phyloP scores from a whole-genome alignment of 176 grass and related monocot species.

The Luzula sylvatica region DNA sequence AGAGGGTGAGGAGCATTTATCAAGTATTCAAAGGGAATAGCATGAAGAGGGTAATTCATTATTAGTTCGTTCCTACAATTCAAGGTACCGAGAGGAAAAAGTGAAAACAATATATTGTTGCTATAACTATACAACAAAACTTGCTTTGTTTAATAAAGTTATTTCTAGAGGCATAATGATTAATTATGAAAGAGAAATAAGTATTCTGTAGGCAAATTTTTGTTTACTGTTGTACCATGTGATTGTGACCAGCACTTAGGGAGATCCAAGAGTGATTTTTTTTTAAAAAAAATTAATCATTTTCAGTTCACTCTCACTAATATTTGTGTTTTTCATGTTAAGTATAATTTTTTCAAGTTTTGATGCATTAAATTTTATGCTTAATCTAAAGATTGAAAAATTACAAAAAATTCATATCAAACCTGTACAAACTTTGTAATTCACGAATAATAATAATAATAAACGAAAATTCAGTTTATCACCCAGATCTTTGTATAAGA shows the following conservation, averaged over 20 bases:
- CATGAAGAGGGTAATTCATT: constrained; percentile 2
- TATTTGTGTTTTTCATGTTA: no score
- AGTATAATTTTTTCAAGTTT: no score
- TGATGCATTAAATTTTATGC: no score
- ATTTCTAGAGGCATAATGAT: constrained; percentile 29
- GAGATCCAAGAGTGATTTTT: background rate
- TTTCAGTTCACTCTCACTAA: no score
- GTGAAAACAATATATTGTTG: background rate
- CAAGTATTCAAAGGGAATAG: background rate
- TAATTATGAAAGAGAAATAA: constrained; percentile 17
- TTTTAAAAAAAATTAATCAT: constrained; percentile 4
- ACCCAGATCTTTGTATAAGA: no score
- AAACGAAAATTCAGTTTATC: no score
- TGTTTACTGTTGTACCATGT: constrained; percentile 33
- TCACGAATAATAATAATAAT: no score
- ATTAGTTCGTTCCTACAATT: background rate
- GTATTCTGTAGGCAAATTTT: constrained; percentile 4
- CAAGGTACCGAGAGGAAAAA: constrained; percentile 1
- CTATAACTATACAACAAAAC: no score
- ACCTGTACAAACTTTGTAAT: no score
- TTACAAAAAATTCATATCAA: no score
- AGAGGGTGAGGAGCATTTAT: background rate
- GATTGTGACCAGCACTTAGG: constrained; percentile 12
- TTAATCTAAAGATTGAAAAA: no score
- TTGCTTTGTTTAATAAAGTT: background rate